Base-by-base conservation (phyloP, 2,329 filamentous ascomycete species). In the Sporothrix phasma region DNA sequence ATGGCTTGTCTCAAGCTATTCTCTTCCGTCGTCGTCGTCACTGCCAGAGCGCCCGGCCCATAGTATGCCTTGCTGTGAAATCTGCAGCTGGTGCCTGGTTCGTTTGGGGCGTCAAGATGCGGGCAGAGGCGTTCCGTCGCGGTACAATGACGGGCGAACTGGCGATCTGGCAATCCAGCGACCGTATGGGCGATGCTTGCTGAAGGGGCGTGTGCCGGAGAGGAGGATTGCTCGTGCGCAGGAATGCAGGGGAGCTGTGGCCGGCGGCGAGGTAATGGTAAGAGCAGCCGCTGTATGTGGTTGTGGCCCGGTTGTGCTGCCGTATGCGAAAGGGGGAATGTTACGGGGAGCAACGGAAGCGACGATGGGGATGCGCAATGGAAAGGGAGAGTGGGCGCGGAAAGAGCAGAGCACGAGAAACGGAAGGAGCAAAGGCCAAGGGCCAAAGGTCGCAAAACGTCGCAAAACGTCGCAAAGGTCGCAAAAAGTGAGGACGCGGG, bases 11-110 rank as follows among this genome's bases (percentile, higher is more conserved):
- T 39, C 51, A 37, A 11, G 17, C 51, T 66, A 39, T 53, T 37
- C 45, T 63, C 51, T 56, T 39, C 49, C 51, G 51, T 56, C 53
- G 53, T 60, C 58, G 47, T 66, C 45, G 45, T 66, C 54, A 61
- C 61, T 47, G n/a, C 46, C 24, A 24, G 26, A 60, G 11, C 53
- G 26, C 51, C 53, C 29, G 11, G 26, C 60, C 63, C 54, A 64
- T 63, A 56, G 54, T 61, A 49, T 59, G 29, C 41, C 19, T 8
- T 22, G n/a, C 19, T 11, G 8, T 17, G 43, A 49, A 10, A 3
- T n/a, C 13, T 34, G n/a, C 10, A n/a, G 37, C 46, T 37, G 37
- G 13, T 24, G 43, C 26, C 26, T 24, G n/a, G n/a, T 15, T 62
- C 37, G 31, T 46, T n/a, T 24, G 46, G n/a, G 29, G 13, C 26